A percentile compares a stretch with the other conserved stretches of the same genome.
Evolutionary conservation across 2,329 filamentous ascomycete genomes (phyloP).

Genomic region (Ophiocordyceps polyrhachis-furcata): DNA sequence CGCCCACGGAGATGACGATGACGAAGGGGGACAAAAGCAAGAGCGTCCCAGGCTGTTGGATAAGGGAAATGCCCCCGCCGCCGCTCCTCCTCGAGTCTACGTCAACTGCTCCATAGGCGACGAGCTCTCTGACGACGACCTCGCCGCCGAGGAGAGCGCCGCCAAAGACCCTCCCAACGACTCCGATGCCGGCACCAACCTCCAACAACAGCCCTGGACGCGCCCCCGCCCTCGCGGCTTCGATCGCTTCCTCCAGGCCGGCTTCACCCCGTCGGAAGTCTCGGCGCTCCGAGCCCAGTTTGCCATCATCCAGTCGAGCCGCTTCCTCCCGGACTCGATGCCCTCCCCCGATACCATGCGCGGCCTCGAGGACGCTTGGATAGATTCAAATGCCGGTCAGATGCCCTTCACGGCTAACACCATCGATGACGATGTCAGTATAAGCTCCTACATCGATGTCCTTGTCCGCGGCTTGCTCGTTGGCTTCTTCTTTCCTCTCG

Average conservation of each 20-base stretch:
- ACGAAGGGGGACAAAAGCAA: background rate
- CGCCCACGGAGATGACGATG: constrained; percentile 7
- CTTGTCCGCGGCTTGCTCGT: constrained; percentile 76
- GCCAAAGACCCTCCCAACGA: constrained; percentile 19
- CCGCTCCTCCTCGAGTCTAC: constrained; percentile 41
- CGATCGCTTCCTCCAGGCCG: constrained; percentile 62
- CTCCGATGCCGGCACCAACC: constrained; percentile 12
- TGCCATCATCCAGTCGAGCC: constrained; percentile 61
- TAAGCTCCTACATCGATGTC: constrained; percentile 48
- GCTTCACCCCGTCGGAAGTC: constrained; percentile 70
- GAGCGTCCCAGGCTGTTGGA: background rate
- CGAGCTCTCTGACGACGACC: constrained; percentile 46
- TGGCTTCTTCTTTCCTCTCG: constrained; percentile 89
- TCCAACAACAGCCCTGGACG: constrained; percentile 25
- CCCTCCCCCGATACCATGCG: constrained; percentile 60
- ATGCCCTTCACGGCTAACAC: constrained; percentile 18
- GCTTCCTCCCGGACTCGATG: constrained; percentile 78
- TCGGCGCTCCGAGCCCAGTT: constrained; percentile 77
- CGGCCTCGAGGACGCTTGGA: constrained; percentile 74
- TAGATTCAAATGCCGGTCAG: constrained; percentile 45
- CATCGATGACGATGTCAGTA: constrained; percentile 28
- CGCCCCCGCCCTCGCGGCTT: constrained; percentile 47
- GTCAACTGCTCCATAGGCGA: constrained; percentile 87
- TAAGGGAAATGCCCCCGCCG: constrained; percentile 41
- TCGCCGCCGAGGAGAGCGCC: constrained; percentile 44